Conservation (phyloP, 768 basidiomycete genomes). For the Tricholoma terreum region DNA sequence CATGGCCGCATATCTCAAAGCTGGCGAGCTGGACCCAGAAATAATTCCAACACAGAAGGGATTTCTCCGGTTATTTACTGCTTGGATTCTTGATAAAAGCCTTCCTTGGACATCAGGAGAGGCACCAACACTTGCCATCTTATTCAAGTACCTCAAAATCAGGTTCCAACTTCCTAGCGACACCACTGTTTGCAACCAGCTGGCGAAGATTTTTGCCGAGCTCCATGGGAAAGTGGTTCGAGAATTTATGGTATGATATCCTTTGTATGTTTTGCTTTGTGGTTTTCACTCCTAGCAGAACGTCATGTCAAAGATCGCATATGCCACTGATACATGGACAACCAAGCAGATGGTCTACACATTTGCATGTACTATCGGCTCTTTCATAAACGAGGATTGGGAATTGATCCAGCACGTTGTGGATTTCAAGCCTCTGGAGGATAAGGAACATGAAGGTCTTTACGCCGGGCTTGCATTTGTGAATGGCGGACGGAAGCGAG, state of each 20-base stretch:
- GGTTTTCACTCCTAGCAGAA: too few relatives aligned
- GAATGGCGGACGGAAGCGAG: constrained; percentile 16
- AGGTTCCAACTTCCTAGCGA: constrained; percentile 19
- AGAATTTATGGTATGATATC: background rate
- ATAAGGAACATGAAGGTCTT: constrained; percentile 32
- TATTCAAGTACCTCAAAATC: constrained; percentile 22
- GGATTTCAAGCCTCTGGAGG: constrained; percentile 29
- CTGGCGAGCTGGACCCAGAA: constrained; percentile 30
- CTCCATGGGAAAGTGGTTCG: background rate
- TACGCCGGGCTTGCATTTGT: constrained; percentile 29
- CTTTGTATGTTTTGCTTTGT: too few relatives aligned
- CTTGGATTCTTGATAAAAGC: constrained; percentile 31
- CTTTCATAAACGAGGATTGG: constrained; percentile 30
- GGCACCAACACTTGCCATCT: constrained; percentile 9
- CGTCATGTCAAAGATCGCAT: background rate
- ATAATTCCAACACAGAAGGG: constrained; percentile 21
- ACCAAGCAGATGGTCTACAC: background rate
- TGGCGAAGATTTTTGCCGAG: background rate
- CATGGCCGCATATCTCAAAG: constrained; percentile 26
- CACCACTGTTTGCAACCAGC: constrained; percentile 22
- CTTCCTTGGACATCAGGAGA: constrained; percentile 29
- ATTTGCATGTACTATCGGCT: background rate
- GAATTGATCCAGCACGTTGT: constrained; percentile 30
- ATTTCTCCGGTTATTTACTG: constrained; percentile 27
- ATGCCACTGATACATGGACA: background rate